A percentile compares a stretch with the other conserved stretches of the same genome.
phyloP scores from a whole-genome alignment of 2,329 filamentous ascomycete species.

The Penicillium sp. region DNA sequence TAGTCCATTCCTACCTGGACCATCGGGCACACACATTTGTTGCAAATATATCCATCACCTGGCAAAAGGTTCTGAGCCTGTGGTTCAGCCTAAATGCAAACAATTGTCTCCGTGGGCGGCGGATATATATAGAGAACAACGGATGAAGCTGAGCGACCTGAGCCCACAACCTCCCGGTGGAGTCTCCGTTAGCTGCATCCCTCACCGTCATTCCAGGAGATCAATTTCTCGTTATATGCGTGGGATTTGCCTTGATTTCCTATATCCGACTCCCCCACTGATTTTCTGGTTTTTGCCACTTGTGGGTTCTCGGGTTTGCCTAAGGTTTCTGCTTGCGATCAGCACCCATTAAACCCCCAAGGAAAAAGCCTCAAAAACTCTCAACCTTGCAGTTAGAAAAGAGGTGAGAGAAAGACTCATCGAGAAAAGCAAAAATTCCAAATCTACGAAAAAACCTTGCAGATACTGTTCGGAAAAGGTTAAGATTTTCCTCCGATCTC shows the following conservation, averaged over 20 bases:
- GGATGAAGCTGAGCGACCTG: background rate
- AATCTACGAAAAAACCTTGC: background rate
- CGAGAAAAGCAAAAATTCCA: background rate
- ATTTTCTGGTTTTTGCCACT: background rate
- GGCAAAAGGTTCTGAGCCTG: conserved; percentile 1
- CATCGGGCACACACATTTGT: conserved; percentile 8
- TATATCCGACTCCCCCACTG: background rate
- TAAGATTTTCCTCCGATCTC: conserved; percentile 12
- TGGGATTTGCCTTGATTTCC: background rate
- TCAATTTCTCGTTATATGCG: background rate
- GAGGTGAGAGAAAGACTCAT: background rate
- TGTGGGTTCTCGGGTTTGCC: background rate
- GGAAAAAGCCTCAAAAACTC: background rate
- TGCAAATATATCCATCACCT: background rate
- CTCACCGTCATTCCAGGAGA: conserved; percentile 6
- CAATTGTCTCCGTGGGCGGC: background rate
- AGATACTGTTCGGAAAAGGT: background rate
- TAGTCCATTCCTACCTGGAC: conserved; percentile 10
- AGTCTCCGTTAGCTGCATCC: conserved; percentile 1
- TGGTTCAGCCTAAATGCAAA: conserved; percentile 5
- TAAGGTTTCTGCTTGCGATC: background rate
- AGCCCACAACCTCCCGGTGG: background rate
- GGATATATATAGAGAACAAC: background rate
- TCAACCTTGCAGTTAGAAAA: background rate
- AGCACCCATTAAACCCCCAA: background rate